Conservation (phyloP, 2,329 filamentous ascomycete genomes). For the Alternaria brassicicola region DNA sequence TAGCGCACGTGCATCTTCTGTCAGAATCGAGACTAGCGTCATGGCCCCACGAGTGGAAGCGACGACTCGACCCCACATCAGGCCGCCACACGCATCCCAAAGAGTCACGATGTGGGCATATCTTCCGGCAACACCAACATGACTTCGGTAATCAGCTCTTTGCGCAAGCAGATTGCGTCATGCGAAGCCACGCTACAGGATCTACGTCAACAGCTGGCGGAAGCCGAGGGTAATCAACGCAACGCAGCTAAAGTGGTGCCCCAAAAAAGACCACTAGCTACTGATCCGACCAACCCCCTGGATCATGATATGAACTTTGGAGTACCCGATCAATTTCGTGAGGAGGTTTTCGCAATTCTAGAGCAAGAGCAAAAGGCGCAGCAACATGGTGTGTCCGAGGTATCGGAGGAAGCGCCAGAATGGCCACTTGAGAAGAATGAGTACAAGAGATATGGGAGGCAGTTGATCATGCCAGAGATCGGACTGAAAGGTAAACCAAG, state of each 20-base stretch:
- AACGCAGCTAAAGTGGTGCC: constrained; percentile 29
- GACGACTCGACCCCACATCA: constrained; percentile 10
- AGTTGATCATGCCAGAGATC: constrained; percentile 85
- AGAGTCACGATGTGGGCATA: constrained; percentile 7
- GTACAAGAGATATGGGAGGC: constrained; percentile 85
- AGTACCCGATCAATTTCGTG: constrained; percentile 51
- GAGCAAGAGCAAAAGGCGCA: constrained; percentile 22
- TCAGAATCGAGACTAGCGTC: neutral
- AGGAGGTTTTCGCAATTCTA: constrained; percentile 50
- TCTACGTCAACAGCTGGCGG: constrained; percentile 50
- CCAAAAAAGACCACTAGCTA: constrained; percentile 22
- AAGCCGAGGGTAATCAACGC: constrained; percentile 49
- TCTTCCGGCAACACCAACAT: constrained; percentile 13
- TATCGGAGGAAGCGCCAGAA: constrained; percentile 12
- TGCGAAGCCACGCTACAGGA: constrained; percentile 51
- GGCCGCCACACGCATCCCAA: constrained; percentile 5
- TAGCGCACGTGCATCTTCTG: neutral
- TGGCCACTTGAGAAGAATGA: constrained; percentile 77
- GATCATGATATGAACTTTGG: constrained; percentile 50
- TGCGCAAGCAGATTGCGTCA: constrained; percentile 51
- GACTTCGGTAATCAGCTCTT: constrained; percentile 41
- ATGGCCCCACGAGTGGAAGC: neutral
- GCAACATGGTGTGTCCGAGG: constrained; percentile 2
- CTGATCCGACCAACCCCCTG: constrained; percentile 36
- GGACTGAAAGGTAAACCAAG: constrained; percentile 70